phyloP scores from a whole-genome alignment of 768 basidiomycete species.

The Trametes punicea region DNA sequence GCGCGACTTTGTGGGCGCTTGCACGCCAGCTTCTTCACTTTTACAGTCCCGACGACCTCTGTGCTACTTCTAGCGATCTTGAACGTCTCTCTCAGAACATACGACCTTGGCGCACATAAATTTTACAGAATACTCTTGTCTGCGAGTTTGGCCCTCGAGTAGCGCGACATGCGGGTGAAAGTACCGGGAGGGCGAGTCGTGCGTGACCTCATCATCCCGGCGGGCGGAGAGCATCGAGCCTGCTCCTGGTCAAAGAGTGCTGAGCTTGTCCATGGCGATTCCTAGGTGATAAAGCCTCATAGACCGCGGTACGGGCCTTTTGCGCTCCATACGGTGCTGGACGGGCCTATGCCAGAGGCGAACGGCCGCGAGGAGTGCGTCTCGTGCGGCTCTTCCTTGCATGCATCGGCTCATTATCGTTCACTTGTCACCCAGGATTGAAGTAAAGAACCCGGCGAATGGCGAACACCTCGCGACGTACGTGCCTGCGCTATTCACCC shows the following conservation, averaged over 20 bases:
- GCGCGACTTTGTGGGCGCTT: no score
- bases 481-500: conserved; percentile 21
- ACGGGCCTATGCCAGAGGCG: conserved; percentile 12
- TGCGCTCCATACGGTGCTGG: conserved; percentile 17
- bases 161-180: background rate
- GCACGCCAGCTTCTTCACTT: no score
- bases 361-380: conserved; percentile 25
- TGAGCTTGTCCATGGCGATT: background rate
- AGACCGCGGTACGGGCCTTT: conserved; percentile 27
- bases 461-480: conserved; percentile 58
- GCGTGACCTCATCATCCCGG: background rate
- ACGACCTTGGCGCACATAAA: no score
- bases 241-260: background rate
- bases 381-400: background rate
- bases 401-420: background rate
- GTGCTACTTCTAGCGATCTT: no score
- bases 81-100: no score
- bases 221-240: background rate
- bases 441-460: conserved; percentile 66
- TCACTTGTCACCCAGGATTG: conserved; percentile 36
- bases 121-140: no score
- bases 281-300: conserved; percentile 5
- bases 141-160: no score
- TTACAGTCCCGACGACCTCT: no score
- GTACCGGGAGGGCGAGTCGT: background rate